Base-by-base conservation (phyloP, 306 rosid species). In the Spatholobus suberectus region DNA sequence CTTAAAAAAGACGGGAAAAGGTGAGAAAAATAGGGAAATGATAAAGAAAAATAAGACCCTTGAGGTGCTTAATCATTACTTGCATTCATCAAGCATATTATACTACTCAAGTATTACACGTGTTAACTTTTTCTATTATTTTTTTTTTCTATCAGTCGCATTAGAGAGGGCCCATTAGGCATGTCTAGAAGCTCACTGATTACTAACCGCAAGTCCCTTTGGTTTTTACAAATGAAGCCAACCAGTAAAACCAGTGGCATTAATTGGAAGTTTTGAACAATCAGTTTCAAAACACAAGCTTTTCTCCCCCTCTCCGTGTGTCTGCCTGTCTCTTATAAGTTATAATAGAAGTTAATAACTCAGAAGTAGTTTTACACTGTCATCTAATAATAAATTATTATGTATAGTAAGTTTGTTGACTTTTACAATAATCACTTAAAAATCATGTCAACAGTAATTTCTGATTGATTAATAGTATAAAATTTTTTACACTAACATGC, bases 51-150 rank as follows among this genome's bases (percentile, higher is more conserved):
- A 32, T 8, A 21, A 26, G 17, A 49, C 5, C 2, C 13, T 47
- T 47, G 38, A 23, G 13, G 24, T 38, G n/a, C 5, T 24, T 34
- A 10, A 77, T 77, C 32, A 46, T 68, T 26, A 57, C 54, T 12
- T 69, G 11, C 29, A 69, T 35, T 69, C 75, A 75, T 26, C 46
- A 61, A 70, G 27, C 76, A 68, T 68, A 32, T 34, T 15, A 70
- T 32, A 57, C 40, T 32, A 62, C 32, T 51, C 40, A 38, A 62
- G 32, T 71, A 38, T 68, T 27, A 62, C 80, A 52, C 73, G 63
- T 71, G 78, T 61, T 3, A 18, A 21, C 49, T 26, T 21, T 34
- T 76, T 32, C 34, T 17, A 66, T 40, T 57, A 5, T 3, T 0
- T 29, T 68, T 0, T 4, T 23, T 35, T 43, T 23, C 6, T 9